phyloP scores from a whole-genome alignment of 805 yeast species.

The Metschnikowia lunata region DNA sequence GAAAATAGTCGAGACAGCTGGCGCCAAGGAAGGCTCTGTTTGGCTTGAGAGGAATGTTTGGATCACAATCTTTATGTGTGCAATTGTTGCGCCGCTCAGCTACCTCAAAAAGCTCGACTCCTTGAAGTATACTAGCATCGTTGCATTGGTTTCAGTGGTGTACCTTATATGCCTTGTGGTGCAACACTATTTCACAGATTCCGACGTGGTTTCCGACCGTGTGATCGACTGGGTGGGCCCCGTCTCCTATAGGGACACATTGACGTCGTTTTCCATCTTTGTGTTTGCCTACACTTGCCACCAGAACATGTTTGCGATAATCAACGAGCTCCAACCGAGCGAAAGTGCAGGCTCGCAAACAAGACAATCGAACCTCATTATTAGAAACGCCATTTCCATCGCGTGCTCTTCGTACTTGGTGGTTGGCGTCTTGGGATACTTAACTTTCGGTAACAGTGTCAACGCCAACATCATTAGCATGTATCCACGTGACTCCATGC shows the following conservation, averaged over 20 bases:
- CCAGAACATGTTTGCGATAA: slow-evolving; percentile 74
- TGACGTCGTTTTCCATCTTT: slow-evolving; percentile 67
- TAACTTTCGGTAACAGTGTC: slow-evolving; percentile 80
- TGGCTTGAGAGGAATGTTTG: slow-evolving; percentile 44
- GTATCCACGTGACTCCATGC: slow-evolving; percentile 51
- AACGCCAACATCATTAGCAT: slow-evolving; percentile 66
- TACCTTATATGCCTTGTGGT: slow-evolving; percentile 57
- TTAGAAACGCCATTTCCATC: slow-evolving; percentile 49
- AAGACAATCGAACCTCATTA: slow-evolving; percentile 45
- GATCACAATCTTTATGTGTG: slow-evolving; percentile 47
- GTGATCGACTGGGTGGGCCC: slow-evolving; percentile 36
- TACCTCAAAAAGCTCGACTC: slow-evolving; percentile 61
- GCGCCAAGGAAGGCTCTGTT: slow-evolving; percentile 21
- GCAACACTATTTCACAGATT: slow-evolving; percentile 37
- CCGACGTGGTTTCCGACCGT: slow-evolving; percentile 1
- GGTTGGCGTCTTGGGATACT: slow-evolving; percentile 67
- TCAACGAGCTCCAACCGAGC: slow-evolving; percentile 55
- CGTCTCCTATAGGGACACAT: slow-evolving; percentile 33
- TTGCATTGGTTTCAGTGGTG: slow-evolving; percentile 63
- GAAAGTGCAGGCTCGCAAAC: slow-evolving; percentile 36
- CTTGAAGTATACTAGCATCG: slow-evolving; percentile 63
- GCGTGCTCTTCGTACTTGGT: slow-evolving; percentile 56
- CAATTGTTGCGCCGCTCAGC: slow-evolving; percentile 60
- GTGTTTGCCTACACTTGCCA: slow-evolving; percentile 81
- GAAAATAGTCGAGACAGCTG: slow-evolving; percentile 40